Evolutionary conservation across 495 filamentous ascomycete genomes (phyloP).

Genomic region (Podospora australis): DNA sequence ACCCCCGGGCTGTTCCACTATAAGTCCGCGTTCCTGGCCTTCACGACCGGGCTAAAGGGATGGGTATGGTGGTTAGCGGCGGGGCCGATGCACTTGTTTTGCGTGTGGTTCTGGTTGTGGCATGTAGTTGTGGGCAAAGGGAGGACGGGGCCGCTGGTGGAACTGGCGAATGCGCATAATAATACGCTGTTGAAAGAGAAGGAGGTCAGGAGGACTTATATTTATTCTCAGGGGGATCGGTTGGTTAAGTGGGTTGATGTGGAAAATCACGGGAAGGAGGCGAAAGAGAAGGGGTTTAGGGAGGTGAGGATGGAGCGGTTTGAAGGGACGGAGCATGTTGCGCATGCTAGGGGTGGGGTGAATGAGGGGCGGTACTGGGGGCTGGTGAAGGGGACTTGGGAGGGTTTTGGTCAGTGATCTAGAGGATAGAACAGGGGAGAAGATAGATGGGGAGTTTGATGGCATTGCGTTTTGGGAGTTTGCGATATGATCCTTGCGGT

Average conservation of each 20-base stretch:
- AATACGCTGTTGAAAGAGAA: slow-evolving; percentile 16
- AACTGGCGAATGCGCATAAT: slow-evolving; percentile 25
- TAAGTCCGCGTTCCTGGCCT: slow-evolving; percentile 17
- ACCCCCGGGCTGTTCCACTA: slow-evolving; percentile 32
- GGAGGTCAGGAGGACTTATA: slow-evolving; percentile 36
- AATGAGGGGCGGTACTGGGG: slow-evolving; percentile 39
- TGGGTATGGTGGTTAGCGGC: slow-evolving; percentile 12
- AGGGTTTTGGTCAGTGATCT: slow-evolving; percentile 10
- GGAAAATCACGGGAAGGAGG: slow-evolving; percentile 33
- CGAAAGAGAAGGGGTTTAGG: slow-evolving; percentile 22
- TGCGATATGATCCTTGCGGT: too few species aligned
- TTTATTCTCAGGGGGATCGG: slow-evolving; percentile 34
- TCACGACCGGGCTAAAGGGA: slow-evolving; percentile 20
- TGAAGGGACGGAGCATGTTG: slow-evolving; percentile 34
- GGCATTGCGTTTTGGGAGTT: too few species aligned
- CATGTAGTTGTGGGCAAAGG: slow-evolving; percentile 14
- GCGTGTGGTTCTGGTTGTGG: slow-evolving; percentile 25
- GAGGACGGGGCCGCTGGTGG: slow-evolving; percentile 22
- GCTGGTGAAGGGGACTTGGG: slow-evolving; percentile 32
- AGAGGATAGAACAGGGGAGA: neutral
- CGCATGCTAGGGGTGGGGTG: slow-evolving; percentile 30
- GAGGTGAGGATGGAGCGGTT: slow-evolving; percentile 31
- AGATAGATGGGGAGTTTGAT: neutral
- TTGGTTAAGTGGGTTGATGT: slow-evolving; percentile 37
- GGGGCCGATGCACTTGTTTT: slow-evolving; percentile 25